phyloP scores from a whole-genome alignment of 1,284 basidiomycete species.

The Boletus sp. region DNA sequence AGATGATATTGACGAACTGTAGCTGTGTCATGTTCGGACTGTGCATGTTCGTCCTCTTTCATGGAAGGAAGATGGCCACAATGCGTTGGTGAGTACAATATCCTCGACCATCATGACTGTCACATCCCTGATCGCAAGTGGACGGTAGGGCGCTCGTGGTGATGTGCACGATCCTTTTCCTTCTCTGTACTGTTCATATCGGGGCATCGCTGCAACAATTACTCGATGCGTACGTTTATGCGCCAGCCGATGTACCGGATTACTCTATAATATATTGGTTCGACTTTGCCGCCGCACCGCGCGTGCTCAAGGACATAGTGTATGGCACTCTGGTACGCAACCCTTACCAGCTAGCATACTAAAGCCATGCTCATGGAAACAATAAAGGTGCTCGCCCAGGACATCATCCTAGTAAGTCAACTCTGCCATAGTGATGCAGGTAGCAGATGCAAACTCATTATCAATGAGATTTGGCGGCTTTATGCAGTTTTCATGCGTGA shows the following conservation, averaged over 20 bases:
- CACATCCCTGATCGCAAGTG: too few relatives aligned
- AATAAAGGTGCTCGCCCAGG: background rate
- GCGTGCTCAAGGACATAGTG: background rate
- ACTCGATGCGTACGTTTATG: slow-evolving; percentile 2
- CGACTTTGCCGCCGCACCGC: background rate
- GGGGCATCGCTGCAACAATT: background rate
- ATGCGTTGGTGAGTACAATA: background rate
- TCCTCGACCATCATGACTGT: background rate
- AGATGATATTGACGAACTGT: background rate
- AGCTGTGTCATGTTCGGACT: slow-evolving; percentile 1
- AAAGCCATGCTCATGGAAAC: background rate
- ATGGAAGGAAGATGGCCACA: background rate
- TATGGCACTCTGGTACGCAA: background rate
- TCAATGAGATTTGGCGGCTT: background rate
- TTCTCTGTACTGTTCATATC: background rate
- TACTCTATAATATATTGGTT: slow-evolving; percentile 3
- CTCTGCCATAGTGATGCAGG: too few relatives aligned
- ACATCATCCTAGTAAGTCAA: background rate
- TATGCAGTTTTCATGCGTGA: slow-evolving; percentile 1
- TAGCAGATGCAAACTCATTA: background rate
- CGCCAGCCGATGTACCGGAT: background rate
- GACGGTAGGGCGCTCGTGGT: background rate
- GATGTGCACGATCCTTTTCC: background rate
- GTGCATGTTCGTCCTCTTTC: background rate
- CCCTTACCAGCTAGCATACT: background rate